Base-by-base conservation (phyloP, 1,284 basidiomycete species). In the Pulchroboletus neoregius region DNA sequence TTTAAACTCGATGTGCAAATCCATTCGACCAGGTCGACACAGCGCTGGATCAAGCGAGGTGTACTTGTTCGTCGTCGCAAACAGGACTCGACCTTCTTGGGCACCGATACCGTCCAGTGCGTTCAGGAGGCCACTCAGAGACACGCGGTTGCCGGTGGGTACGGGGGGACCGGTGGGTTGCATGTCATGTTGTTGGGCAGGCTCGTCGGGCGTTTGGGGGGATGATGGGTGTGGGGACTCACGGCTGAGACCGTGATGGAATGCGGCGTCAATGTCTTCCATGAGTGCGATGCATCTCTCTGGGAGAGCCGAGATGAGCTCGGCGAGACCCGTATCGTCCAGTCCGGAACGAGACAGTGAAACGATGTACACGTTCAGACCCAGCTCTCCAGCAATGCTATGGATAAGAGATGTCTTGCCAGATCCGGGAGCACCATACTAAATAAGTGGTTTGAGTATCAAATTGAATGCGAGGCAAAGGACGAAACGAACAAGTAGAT, bases 261-360 rank as follows among this genome's bases (percentile, higher is more conserved):
- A 85, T 0, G 83, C 84, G 4, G 81, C 85, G 52, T 89, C 86
- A 48, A 89, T 83, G 58, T 88, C 88, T 65, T 91, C 88, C 76
- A 91, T 85, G 18, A 91, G 69, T 0, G 84, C 80, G 47, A 91
- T 83, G 53, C 81, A 85, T 52, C 76, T 72, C 43, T 79, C 73
- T 34, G 88, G 87, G 2, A 91, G 73, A 6, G 76, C 72, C 8
- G 76, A 73, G 48, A 89, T 79, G 30, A 89, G 69, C 22, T 78
- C 72, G 37, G 69, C 72, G 23, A 91, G 74, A 6, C 68, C 61
- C 1, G 71, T 68, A 58, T 92, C 89, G 58, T 90, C 85, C 47
- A 92, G 64, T 9, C 80, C 81, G 4, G 71, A 62, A n/a, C 79
- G 75, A 2, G 85, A 82, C n/a, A 91, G 74, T 1, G 84, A 83